Conservation (phyloP, 805 yeast species). For the Saccharomycopsis amapae region DNA sequence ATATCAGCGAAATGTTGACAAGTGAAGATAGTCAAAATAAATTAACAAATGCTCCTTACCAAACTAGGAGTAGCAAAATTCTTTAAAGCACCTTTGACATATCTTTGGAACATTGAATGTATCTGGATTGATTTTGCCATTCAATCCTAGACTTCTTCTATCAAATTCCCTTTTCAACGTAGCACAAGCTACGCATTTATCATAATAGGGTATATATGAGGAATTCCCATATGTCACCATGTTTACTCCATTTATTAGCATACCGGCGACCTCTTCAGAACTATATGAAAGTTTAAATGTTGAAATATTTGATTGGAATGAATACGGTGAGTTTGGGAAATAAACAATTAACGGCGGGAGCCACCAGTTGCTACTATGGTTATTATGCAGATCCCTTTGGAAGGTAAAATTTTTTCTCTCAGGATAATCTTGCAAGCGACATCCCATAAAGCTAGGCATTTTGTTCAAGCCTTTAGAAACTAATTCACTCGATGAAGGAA, state of each 20-base stretch:
- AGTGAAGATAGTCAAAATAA: too few relatives aligned
- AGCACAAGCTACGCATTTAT: slow-evolving; percentile 51
- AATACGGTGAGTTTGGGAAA: slow-evolving; percentile 62
- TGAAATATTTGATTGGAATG: slow-evolving; percentile 60
- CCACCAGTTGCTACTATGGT: slow-evolving; percentile 34
- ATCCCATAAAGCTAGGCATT: slow-evolving; percentile 77
- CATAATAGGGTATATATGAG: slow-evolving; percentile 30
- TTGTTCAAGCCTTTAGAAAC: slow-evolving; percentile 41
- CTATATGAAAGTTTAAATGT: slow-evolving; percentile 61
- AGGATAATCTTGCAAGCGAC: slow-evolving; percentile 34
- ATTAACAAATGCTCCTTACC: too few relatives aligned
- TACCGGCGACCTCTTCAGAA: slow-evolving; percentile 45
- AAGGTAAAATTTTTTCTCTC: slow-evolving; percentile 1
- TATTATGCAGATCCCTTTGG: too few relatives aligned
- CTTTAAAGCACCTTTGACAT: slow-evolving; percentile 33
- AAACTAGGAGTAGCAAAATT: slow-evolving; percentile 38
- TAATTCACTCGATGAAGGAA: slow-evolving; percentile 49
- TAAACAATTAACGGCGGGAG: slow-evolving; percentile 73
- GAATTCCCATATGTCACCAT: slow-evolving; percentile 43
- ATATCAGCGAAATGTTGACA: too few relatives aligned
- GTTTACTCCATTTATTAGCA: slow-evolving; percentile 71
- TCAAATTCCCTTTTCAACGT: slow-evolving; percentile 47
- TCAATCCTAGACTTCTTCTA: slow-evolving; percentile 26
- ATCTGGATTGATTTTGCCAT: slow-evolving; percentile 13
- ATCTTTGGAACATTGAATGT: slow-evolving; percentile 28